phyloP scores from a whole-genome alignment of 2,329 filamentous ascomycete genomes.

The Helminthosporium solani region DNA sequence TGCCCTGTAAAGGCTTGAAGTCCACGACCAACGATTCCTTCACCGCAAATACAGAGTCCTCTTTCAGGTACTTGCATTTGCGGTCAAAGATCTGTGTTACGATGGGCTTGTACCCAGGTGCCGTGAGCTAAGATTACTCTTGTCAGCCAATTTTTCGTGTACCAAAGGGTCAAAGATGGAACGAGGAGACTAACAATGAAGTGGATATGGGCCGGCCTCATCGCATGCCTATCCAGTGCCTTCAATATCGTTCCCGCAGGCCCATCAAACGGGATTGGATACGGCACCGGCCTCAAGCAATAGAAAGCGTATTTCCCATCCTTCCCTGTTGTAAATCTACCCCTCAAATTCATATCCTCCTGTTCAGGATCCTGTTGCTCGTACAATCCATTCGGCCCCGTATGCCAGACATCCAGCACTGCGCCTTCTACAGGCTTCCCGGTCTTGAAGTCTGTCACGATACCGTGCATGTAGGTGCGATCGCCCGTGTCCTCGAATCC shows the following conservation, averaged over 20 bases:
- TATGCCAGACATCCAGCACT: slow-evolving; percentile 76
- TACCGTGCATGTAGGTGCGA: slow-evolving; percentile 65
- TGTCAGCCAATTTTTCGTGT: slow-evolving; percentile 4
- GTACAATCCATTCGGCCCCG: slow-evolving; percentile 66
- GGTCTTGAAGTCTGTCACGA: slow-evolving; percentile 58
- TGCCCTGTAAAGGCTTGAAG: slow-evolving; percentile 54
- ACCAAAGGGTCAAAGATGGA: not conserved
- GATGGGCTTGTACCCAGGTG: slow-evolving; percentile 64
- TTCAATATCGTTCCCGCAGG: slow-evolving; percentile 60
- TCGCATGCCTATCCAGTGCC: slow-evolving; percentile 62
- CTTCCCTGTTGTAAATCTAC: slow-evolving; percentile 67
- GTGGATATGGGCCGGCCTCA: slow-evolving; percentile 65
- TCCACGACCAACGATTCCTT: slow-evolving; percentile 61
- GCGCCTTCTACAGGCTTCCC: slow-evolving; percentile 65
- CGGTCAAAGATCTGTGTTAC: slow-evolving; percentile 78
- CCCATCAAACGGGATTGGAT: slow-evolving; percentile 58
- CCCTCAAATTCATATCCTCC: slow-evolving; percentile 71
- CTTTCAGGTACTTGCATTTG: slow-evolving; percentile 61
- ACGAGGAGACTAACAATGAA: slow-evolving; percentile 50
- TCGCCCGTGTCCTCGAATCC: slow-evolving; percentile 52
- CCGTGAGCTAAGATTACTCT: slow-evolving; percentile 46
- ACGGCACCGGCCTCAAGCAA: slow-evolving; percentile 48
- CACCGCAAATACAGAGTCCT: slow-evolving; percentile 61
- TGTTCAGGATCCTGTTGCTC: slow-evolving; percentile 74
- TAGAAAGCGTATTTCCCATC: slow-evolving; percentile 61